A percentile compares a stretch with the other conserved stretches of the same genome.
phyloP scores from a whole-genome alignment of 2,329 filamentous ascomycete species.

The Pseudopyricularia javanii region DNA sequence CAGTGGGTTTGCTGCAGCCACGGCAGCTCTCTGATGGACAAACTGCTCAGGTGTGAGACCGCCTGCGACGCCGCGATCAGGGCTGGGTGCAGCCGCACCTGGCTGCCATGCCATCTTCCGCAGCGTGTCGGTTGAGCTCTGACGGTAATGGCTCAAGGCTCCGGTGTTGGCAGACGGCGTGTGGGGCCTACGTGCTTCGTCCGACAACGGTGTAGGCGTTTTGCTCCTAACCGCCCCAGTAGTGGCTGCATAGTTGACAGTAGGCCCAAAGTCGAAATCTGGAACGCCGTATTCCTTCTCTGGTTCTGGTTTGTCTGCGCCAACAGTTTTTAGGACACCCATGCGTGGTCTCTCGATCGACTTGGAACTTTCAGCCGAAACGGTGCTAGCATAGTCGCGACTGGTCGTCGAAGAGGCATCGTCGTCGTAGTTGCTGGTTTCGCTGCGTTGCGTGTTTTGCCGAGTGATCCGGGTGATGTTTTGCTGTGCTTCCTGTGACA shows the following conservation, averaged over 20 bases:
- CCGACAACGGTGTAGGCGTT: conserved; percentile 11
- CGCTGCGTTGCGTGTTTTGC: conserved; percentile 21
- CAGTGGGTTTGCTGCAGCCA: conserved; percentile 34
- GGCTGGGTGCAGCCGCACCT: conserved; percentile 38
- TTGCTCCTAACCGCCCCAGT: conserved; percentile 18
- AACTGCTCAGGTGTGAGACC: conserved; percentile 67
- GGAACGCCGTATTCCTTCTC: conserved; percentile 46
- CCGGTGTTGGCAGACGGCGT: conserved; percentile 17
- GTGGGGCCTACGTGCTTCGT: conserved; percentile 6
- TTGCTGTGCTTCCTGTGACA: conserved; percentile 10
- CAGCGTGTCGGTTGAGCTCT: conserved; percentile 38
- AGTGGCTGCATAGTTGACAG: conserved; percentile 47
- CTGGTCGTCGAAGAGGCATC: conserved; percentile 53
- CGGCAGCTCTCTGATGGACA: conserved; percentile 63
- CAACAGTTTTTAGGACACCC: conserved; percentile 70
- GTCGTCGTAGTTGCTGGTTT: conserved; percentile 40
- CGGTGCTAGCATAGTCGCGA: conserved; percentile 69
- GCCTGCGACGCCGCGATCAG: conserved; percentile 24
- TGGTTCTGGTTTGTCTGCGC: conserved; percentile 24
- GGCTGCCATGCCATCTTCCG: conserved; percentile 71
- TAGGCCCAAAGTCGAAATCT: conserved; percentile 75
- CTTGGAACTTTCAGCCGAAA: conserved; percentile 35
- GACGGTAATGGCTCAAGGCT: conserved; percentile 26
- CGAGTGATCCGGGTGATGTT: conserved; percentile 14
- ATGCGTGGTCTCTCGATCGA: conserved; percentile 58